phyloP scores from a whole-genome alignment of 129 eudicot species.

The Cynara cardunculus region DNA sequence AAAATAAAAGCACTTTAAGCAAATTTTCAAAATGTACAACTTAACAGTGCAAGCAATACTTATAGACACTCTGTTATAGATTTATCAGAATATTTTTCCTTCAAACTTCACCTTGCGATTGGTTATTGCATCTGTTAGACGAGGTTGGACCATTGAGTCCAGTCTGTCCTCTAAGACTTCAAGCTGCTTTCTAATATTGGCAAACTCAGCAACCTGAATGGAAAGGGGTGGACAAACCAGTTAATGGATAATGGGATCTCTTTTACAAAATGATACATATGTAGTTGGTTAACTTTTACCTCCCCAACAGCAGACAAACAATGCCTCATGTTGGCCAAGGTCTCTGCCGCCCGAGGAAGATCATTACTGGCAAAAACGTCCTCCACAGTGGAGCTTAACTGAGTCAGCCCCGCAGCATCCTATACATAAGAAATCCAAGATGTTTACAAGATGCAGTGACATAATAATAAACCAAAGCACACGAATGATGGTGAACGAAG shows the following conservation, averaged over 20 bases:
- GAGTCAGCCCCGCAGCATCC: constrained; percentile 99
- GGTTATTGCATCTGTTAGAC: constrained; percentile 80
- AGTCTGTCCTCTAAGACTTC: constrained; percentile 98
- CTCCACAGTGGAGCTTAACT: constrained; percentile 96
- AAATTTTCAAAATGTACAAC: not conserved
- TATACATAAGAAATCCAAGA: constrained; percentile 28
- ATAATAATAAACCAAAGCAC: constrained; percentile 8
- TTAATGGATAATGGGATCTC: not conserved
- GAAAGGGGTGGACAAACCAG: not conserved
- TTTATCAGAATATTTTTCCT: not conserved
- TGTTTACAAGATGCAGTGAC: not conserved
- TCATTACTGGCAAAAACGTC: constrained; percentile 98
- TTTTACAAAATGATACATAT: not conserved
- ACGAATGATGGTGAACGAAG: not conserved
- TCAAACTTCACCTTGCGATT: constrained; percentile 61
- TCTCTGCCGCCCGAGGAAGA: constrained; percentile 99
- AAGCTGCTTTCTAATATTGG: constrained; percentile 96
- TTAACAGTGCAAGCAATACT: not conserved
- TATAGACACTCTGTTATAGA: not conserved
- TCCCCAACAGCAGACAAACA: constrained; percentile 98
- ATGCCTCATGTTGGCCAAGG: constrained; percentile 98
- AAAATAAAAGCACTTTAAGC: not conserved
- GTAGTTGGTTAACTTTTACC: constrained; percentile 35
- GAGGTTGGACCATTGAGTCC: constrained; percentile 99
- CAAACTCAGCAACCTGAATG: constrained; percentile 97